Conservation (phyloP, 169 alveolate genomes). For the Plasmodium gallinaceum region DNA sequence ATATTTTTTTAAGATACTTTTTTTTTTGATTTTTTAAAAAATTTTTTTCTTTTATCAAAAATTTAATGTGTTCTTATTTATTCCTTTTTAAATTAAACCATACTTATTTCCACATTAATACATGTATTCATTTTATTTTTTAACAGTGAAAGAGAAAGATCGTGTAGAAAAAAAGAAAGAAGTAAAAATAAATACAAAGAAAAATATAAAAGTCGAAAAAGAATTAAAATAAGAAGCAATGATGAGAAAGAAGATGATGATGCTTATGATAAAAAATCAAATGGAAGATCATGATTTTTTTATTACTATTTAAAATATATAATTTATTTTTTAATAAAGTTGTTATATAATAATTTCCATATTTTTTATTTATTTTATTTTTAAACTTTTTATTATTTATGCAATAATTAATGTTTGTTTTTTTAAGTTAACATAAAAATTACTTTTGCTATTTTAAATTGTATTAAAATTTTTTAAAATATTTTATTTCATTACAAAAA, state of each 20-base stretch:
- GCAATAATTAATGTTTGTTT: too few relatives aligned
- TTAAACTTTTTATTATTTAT: too few relatives aligned
- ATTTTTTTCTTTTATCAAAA: not conserved
- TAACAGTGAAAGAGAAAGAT: constrained; percentile 6
- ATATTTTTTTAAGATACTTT: not conserved
- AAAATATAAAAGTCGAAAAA: not conserved
- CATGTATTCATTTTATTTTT: not conserved
- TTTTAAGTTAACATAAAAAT: too few relatives aligned
- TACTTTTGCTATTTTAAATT: too few relatives aligned
- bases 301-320: too few relatives aligned
- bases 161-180: not conserved
- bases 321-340: too few relatives aligned
- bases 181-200: constrained; percentile 4
- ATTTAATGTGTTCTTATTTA: not conserved
- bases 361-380: too few relatives aligned
- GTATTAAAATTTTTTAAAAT: too few relatives aligned
- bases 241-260: not conserved
- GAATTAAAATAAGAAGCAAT: not conserved
- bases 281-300: too few relatives aligned
- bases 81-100: not conserved
- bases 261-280: not conserved
- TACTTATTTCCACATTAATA: not conserved
- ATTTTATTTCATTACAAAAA: too few relatives aligned
- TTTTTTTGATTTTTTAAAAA: not conserved
- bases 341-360: too few relatives aligned